A percentile compares a stretch with the other conserved stretches of the same genome.
phyloP scores from a whole-genome alignment of 2,329 filamentous ascomycete genomes.

The Setomelanomma holmii region DNA sequence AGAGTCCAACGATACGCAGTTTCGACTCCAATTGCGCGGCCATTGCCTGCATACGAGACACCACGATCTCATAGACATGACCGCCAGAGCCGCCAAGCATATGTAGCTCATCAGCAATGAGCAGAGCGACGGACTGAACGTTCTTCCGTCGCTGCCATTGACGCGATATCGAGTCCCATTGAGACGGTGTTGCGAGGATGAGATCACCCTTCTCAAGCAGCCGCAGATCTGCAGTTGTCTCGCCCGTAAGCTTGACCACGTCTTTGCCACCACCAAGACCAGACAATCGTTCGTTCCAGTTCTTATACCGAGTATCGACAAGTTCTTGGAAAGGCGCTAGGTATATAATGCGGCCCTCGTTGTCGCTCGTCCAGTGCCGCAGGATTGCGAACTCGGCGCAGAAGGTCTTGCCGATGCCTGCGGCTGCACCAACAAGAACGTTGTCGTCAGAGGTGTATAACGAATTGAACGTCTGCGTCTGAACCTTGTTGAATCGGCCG shows the following conservation, averaged over 20 bases:
- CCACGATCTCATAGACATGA: slow-evolving; percentile 92
- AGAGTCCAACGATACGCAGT: slow-evolving; percentile 86
- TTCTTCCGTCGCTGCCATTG: slow-evolving; percentile 98
- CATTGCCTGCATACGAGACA: slow-evolving; percentile 98
- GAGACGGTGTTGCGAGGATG: slow-evolving; percentile 87
- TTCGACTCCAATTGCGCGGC: slow-evolving; percentile 84
- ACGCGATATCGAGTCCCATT: slow-evolving; percentile 95
- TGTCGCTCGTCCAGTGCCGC: slow-evolving; percentile 79
- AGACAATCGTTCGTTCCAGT: slow-evolving; percentile 83
- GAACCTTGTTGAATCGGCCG: slow-evolving; percentile 93
- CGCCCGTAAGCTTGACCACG: slow-evolving; percentile 91
- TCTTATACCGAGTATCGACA: slow-evolving; percentile 78
- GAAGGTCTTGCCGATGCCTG: slow-evolving; percentile 94
- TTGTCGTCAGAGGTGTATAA: slow-evolving; percentile 91
- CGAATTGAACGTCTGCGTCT: slow-evolving; percentile 96
- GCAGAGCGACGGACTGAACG: slow-evolving; percentile 85
- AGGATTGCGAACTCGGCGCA: slow-evolving; percentile 94
- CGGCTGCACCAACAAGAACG: slow-evolving; percentile 89
- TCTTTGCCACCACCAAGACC: slow-evolving; percentile 81
- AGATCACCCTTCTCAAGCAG: slow-evolving; percentile 86
- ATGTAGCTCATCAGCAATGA: slow-evolving; percentile 95
- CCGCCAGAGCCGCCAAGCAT: slow-evolving; percentile 86
- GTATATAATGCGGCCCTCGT: slow-evolving; percentile 84
- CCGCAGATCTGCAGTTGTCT: slow-evolving; percentile 89
- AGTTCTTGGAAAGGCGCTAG: slow-evolving; percentile 94